Percentiles rank a stretch among this genome's conserved stretches.
Evolutionary conservation across 1,139 yeast species (phyloP).

Genomic region (Hyphopichia wangnamkhiaoensis): DNA sequence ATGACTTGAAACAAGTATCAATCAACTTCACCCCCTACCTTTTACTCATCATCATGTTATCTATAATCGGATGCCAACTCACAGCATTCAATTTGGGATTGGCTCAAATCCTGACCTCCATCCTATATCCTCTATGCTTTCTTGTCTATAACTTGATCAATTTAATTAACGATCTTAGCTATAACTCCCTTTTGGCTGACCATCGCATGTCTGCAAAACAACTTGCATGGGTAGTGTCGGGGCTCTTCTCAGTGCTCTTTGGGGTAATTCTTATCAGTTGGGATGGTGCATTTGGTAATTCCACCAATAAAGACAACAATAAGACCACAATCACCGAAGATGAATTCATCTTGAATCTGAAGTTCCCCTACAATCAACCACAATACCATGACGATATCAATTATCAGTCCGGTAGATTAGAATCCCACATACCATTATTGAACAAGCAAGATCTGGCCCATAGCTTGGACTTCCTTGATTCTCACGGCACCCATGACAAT

Average conservation of each 20-base stretch:
- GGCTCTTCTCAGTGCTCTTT: constrained; percentile 38
- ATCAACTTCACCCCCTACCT: constrained; percentile 40
- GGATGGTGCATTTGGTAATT: constrained; percentile 39
- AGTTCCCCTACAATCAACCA: constrained; percentile 21
- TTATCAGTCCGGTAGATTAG: background rate
- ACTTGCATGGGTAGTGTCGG: constrained; percentile 37
- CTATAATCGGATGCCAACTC: constrained; percentile 72
- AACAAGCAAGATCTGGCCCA: constrained; percentile 4
- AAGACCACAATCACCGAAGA: constrained; percentile 13
- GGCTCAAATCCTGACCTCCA: constrained; percentile 70
- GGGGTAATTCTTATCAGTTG: constrained; percentile 48
- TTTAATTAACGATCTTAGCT: constrained; percentile 71
- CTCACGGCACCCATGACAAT: constrained; percentile 1
- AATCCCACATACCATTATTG: constrained; percentile 1
- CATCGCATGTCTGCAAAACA: constrained; percentile 32
- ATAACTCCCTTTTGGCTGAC: constrained; percentile 32
- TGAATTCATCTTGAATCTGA: constrained; percentile 18
- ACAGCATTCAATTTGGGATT: constrained; percentile 76
- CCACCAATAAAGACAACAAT: constrained; percentile 1
- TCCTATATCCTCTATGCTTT: constrained; percentile 82
- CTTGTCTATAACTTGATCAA: constrained; percentile 78
- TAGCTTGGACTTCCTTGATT: constrained; percentile 3
- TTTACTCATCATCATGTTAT: constrained; percentile 59
- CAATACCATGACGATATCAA: background rate
- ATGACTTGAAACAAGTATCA: constrained; percentile 20